Base-by-base conservation (phyloP, 148 eudicot species). In the Suaeda aralocaspica region DNA sequence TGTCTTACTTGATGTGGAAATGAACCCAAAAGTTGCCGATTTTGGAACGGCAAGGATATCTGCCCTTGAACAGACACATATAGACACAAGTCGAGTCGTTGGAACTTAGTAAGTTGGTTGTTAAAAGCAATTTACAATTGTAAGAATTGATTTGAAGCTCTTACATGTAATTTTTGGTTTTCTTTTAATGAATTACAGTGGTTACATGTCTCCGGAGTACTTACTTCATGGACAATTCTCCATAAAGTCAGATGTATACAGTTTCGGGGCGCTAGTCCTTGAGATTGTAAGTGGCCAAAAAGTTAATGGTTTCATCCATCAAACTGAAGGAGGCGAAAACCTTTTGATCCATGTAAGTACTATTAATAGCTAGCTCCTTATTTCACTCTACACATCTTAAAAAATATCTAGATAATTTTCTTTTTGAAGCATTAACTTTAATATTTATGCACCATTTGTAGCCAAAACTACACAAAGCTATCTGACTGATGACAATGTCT, bases 191-290 rank as follows among this genome's bases (percentile, higher is more conserved):
- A 41, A 55, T n/a, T 19, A 3, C 68, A 75, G 78, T 29, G 78
- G 78, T 18, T 75, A 75, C 42, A 75, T 75, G 73, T 46, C 78
- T 49, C 78, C 78, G 0, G 78, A 75, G 31, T 75, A 75, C 13
- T 14, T 75, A n/a, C 24, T 68, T 29, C 73, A 75, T 19, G 78
- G 78, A 44, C 63, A 69, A 22, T 69, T 50, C 56, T 75, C 78
- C 9, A n/a, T 18, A 2, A 69, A 75, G 53, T 75, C 78, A 41
- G 78, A 69, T 45, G 64, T 75, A 31, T 75, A 68, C 25, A 52
- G 68, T 34, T 61, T 75, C 10, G 78, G 78, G 1, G 57, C 62
- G 22, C 19, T 75, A 11, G 67, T 75, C 19, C 42, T 75, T 42
- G 73, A 75, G 30, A 61, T 61, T 22, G 25, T 75, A 28, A 75